Base-by-base conservation (phyloP, 495 filamentous ascomycete species). In the Hypoxylon subgilvum region DNA sequence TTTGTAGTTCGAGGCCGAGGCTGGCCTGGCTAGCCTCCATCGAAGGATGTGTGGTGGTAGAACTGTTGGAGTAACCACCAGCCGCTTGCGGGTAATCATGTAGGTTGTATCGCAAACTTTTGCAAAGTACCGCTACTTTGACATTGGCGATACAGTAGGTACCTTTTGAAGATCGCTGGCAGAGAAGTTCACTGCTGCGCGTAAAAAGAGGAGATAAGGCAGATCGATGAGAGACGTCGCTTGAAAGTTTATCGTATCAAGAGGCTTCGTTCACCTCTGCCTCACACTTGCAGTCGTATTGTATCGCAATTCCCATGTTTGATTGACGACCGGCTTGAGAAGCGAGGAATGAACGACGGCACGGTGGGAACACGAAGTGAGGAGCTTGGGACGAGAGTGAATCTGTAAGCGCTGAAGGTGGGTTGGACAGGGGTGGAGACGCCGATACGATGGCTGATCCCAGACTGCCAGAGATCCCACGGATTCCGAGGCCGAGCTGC, bases 351-450 rank as follows among this genome's bases (percentile, higher is more conserved):
- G 45, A 52, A 45, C 32, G 39, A 41, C 16, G 14, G n/a, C 54
- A 40, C 41, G 13, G 40, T 52, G 52, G 47, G 51, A 63, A 63
- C 52, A 63, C 59, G 59, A 62, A 62, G 52, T 52, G 41, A 63
- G 42, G 52, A 51, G 45, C 28, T 41, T 40, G 43, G 48, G 49
- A 53, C 21, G 42, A 64, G 49, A 42, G 23, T 31, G 21, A 31
- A 54, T 45, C 41, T 63, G 42, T 59, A 64, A 64, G 61, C 54
- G 61, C 61, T 54, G 38, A 27, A n/a, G 39, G 35, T 19, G 25
- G 27, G n/a, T n/a, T n/a, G n/a, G n/a, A n/a, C n/a, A n/a, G n/a
- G 22, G 1, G 30, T 50, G 23, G 47, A 59, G 31, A 49, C 53
- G 34, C 52, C n/a, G 54, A 49, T 58, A 58, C 43, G 45, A 57